Evolutionary conservation across 2,329 filamentous ascomycete genomes (phyloP).

Genomic region (Annulohypoxylon truncatum): DNA sequence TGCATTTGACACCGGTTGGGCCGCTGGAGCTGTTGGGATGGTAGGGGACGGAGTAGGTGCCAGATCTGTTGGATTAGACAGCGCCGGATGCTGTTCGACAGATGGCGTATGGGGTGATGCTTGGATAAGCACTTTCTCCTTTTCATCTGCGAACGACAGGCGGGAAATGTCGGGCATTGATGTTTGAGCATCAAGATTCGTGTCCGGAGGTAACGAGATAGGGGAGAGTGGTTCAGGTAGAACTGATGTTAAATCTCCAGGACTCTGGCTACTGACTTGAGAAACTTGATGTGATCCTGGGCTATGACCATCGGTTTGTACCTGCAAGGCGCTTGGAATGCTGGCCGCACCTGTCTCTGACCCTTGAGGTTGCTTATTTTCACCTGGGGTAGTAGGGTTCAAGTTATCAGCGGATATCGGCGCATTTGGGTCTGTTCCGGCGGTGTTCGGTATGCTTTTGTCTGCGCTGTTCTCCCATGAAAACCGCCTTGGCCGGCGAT

Average conservation of each 20-base stretch:
- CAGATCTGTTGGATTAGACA: conserved; percentile 19
- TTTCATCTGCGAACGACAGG: conserved; percentile 59
- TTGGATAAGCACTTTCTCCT: conserved; percentile 50
- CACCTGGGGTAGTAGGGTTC: background rate
- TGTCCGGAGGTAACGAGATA: conserved; percentile 53
- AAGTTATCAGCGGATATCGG: conserved; percentile 16
- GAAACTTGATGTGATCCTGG: conserved; percentile 53
- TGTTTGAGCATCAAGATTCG: conserved; percentile 32
- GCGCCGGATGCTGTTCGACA: conserved; percentile 53
- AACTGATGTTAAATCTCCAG: conserved; percentile 44
- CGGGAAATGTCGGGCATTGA: conserved; percentile 42
- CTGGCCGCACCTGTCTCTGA: conserved; percentile 14
- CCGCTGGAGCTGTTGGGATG: conserved; percentile 22
- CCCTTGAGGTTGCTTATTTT: background rate
- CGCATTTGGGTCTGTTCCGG: conserved; percentile 23
- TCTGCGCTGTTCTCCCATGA: conserved; percentile 57
- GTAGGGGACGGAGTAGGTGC: conserved; percentile 2
- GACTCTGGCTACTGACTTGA: conserved; percentile 51
- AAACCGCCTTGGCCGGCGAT: conserved; percentile 49
- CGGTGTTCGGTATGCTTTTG: conserved; percentile 31
- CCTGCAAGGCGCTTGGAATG: conserved; percentile 28
- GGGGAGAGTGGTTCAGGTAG: conserved; percentile 58
- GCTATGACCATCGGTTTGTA: conserved; percentile 30
- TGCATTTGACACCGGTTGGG: conserved; percentile 26
- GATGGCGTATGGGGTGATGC: conserved; percentile 52